A percentile compares a stretch with the other conserved stretches of the same genome.
phyloP scores from a whole-genome alignment of 495 filamentous ascomycete genomes.

The Lindgomyces ingoldianus region DNA sequence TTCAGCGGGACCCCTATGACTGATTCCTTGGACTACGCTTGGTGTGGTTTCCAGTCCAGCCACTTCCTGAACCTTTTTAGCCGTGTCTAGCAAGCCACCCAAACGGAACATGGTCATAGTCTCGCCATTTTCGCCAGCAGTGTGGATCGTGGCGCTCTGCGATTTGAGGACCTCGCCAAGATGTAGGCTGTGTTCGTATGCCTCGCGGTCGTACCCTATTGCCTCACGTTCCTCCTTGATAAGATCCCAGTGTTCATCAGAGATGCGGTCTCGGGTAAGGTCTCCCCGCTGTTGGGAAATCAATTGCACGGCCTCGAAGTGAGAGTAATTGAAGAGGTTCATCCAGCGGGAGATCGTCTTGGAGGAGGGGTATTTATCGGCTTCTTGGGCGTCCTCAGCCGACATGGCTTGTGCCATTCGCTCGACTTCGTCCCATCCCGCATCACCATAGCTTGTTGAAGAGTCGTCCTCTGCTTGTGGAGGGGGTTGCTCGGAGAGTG shows the following conservation, averaged over 20 bases:
- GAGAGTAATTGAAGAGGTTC: constrained; percentile 28
- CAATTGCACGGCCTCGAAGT: constrained; percentile 18
- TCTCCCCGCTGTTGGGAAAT: constrained; percentile 35
- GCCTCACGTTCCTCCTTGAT: constrained; percentile 27
- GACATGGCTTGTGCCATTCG: constrained; percentile 18
- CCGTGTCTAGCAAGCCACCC: constrained; percentile 21
- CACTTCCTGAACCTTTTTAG: constrained; percentile 29
- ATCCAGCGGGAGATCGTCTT: constrained; percentile 33
- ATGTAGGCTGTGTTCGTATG: constrained; percentile 36
- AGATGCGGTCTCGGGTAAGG: constrained; percentile 36
- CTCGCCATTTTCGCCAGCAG: constrained; percentile 6
- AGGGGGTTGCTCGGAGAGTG: no score
- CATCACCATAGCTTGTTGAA: no score
- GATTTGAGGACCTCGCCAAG: constrained; percentile 20
- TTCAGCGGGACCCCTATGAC: constrained; percentile 3
- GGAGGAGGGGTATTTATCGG: constrained; percentile 8
- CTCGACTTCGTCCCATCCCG: constrained; percentile 23
- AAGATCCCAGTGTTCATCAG: constrained; percentile 35
- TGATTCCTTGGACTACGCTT: constrained; percentile 8
- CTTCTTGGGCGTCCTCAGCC: constrained; percentile 9
- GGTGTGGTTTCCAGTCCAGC: constrained; percentile 26
- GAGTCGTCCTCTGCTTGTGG: no score
- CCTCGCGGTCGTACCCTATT: constrained; percentile 37
- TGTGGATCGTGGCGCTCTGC: constrained; percentile 27
- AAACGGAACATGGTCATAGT: constrained; percentile 25